A percentile compares a stretch with the other conserved stretches of the same genome.
These are phyloP conservation scores for Macaranga tanarius DNA, from an alignment of 441 rosid genomes.

Conservation along the genomic window DNA sequence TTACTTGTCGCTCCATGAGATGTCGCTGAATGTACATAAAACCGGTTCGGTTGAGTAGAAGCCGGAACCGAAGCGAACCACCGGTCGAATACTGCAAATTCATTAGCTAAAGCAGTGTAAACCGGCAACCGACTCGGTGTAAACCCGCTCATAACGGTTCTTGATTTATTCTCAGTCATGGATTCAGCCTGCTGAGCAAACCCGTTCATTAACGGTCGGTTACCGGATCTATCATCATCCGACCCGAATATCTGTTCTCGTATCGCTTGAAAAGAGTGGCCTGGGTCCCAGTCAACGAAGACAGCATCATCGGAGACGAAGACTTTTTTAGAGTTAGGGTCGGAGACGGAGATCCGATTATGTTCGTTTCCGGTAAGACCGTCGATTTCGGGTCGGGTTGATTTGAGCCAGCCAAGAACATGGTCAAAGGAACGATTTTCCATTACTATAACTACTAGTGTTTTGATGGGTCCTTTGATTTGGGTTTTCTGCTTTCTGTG, in stretches of 20 bases:
- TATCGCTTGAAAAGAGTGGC: constrained; percentile 93
- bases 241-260: constrained; percentile 93
- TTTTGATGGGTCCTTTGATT: constrained; percentile 84
- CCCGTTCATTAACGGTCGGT: constrained; percentile 81
- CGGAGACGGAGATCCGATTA: constrained; percentile 55
- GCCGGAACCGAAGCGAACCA: constrained; percentile 98
- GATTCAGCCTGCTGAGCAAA: constrained; percentile 79
- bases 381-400: constrained; percentile 77
- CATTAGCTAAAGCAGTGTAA: constrained; percentile 72
- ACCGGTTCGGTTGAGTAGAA: constrained; percentile 94
- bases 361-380: constrained; percentile 78
- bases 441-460: constrained; percentile 85
- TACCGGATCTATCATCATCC: constrained; percentile 34
- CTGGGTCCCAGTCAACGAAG: constrained; percentile 90
- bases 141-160: constrained; percentile 86
- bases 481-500: constrained; percentile 39
- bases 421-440: constrained; percentile 98
- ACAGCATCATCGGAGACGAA: constrained; percentile 72
- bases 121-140: constrained; percentile 60
- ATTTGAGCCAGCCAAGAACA: constrained; percentile 88
- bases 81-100: constrained; percentile 82
- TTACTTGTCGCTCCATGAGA: constrained; percentile 87
- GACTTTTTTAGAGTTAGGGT: constrained; percentile 49
- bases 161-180: constrained; percentile 58
- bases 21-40: constrained; percentile 94